Base-by-base conservation (phyloP, 768 basidiomycete genomes). In the Lactifluus rugatus region DNA sequence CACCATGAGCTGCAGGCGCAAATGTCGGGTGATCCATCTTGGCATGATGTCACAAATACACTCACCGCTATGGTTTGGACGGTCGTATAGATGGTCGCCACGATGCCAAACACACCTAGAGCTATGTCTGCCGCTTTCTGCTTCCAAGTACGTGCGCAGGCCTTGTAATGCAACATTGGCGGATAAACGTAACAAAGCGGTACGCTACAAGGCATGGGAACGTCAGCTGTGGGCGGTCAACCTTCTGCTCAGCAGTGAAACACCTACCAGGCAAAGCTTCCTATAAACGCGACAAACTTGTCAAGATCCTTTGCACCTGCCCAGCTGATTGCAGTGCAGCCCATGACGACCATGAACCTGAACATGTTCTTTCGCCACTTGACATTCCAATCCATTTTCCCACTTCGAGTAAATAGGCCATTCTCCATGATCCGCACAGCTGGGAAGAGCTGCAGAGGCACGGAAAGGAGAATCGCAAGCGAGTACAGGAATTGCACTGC, bases 301-400 rank as follows among this genome's bases (percentile, higher is more conserved):
- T 98, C 95, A 45, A 98, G 73, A 71, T 96, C 94, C 36, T 75
- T 78, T 13, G 92, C 90, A 16, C 94, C 95, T 13, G 77, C 72
- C 83, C 85, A 86, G 66, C 85, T 87, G 65, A 97, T 75, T 47
- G 76, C 76, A n/a, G 89, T 89, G 70, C 92, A 92, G 59, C 88
- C 69, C 68, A 87, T 74, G 62, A 97, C 83, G 65, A 87, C 73
- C 28, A 74, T 74, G 64, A 88, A 92, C 50, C 85, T 80, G 71
- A 93, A 83, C n/a, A 81, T 72, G 66, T 98, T 99, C 83, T 99
- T 99, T 66, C 83, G 76, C 96, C 95, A 98, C 70, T 99, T 98
- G 69, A 98, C 88, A 56, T 81, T 78, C 34, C 74, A 63, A 69
- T 92, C 78, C 52, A 70, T 77, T 70, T 97, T 97, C 48, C 96